Conservation (phyloP, 176 grass and related monocot species). For the Microstegium vimineum region DNA sequence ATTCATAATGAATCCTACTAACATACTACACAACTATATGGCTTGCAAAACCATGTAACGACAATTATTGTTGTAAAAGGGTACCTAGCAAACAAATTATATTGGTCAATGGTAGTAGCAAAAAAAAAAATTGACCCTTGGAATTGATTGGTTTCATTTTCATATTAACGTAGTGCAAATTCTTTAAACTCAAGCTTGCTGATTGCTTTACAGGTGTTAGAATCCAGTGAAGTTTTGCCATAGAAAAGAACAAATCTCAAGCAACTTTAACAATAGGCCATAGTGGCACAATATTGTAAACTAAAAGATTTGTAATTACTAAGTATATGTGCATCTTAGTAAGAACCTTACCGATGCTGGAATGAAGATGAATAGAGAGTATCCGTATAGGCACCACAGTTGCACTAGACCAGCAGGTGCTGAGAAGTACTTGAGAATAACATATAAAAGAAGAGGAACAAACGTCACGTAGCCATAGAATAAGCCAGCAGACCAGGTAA, state of each 20-base stretch:
- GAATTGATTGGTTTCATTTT: neutral
- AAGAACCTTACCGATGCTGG: constrained; percentile 72
- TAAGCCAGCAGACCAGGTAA: constrained; percentile 95
- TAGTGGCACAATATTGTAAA: neutral
- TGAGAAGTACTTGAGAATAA: constrained; percentile 98
- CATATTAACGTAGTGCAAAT: neutral
- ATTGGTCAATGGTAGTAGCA: neutral
- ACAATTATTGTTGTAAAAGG: neutral
- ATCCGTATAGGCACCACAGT: constrained; percentile 95
- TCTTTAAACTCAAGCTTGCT: neutral
- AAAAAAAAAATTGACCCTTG: neutral
- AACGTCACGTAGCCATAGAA: constrained; percentile 95
- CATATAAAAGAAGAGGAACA: constrained; percentile 84
- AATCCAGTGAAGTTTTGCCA: neutral
- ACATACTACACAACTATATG: neutral
- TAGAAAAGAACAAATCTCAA: no score
- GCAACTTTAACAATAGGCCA: constrained; percentile 1
- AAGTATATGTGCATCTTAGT: neutral
- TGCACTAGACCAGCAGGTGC: constrained; percentile 89
- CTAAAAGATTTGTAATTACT: neutral
- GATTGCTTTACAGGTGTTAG: neutral
- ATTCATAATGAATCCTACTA: neutral
- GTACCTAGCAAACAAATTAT: neutral
- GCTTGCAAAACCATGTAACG: neutral
- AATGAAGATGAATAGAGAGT: constrained; percentile 96